Evolutionary conservation across 2,329 filamentous ascomycete genomes (phyloP).

Genomic region (Botrytis pseudocinerea): DNA sequence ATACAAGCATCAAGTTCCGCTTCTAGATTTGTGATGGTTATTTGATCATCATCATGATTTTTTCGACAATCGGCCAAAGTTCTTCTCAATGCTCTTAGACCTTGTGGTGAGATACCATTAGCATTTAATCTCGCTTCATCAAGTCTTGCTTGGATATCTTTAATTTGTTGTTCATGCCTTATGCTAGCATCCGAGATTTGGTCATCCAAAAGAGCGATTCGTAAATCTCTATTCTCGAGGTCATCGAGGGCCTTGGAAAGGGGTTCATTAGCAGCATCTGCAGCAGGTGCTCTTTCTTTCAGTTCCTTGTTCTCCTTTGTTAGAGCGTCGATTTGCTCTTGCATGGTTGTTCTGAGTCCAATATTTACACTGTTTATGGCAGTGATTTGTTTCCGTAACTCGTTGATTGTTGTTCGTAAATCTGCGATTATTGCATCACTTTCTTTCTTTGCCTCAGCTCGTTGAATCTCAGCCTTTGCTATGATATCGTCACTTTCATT

Average conservation of each 20-base stretch:
- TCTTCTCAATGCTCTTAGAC: neutral
- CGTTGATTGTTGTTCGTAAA: neutral
- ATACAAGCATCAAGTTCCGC: constrained; percentile 2
- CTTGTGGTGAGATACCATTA: constrained; percentile 10
- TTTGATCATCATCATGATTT: neutral
- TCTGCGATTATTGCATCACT: neutral
- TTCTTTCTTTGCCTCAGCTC: neutral
- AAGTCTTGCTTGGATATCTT: neutral
- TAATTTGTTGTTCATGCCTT: neutral
- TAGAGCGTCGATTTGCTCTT: neutral
- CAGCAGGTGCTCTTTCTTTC: neutral
- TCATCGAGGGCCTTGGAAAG: neutral
- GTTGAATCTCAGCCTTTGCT: neutral
- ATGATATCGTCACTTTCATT: neutral
- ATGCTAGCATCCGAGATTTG: neutral
- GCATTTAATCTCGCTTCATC: constrained; percentile 10
- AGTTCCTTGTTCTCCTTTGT: neutral
- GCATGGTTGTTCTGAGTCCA: neutral
- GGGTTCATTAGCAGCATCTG: neutral
- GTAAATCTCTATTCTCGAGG: neutral
- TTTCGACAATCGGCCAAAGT: neutral
- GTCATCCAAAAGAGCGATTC: neutral
- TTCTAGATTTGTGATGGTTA: neutral
- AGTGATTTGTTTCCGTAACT: neutral
- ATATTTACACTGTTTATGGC: neutral